A percentile compares a stretch with the other conserved stretches of the same genome.
phyloP scores from a whole-genome alignment of 1,284 basidiomycete species.

The Mixia osmundae region DNA sequence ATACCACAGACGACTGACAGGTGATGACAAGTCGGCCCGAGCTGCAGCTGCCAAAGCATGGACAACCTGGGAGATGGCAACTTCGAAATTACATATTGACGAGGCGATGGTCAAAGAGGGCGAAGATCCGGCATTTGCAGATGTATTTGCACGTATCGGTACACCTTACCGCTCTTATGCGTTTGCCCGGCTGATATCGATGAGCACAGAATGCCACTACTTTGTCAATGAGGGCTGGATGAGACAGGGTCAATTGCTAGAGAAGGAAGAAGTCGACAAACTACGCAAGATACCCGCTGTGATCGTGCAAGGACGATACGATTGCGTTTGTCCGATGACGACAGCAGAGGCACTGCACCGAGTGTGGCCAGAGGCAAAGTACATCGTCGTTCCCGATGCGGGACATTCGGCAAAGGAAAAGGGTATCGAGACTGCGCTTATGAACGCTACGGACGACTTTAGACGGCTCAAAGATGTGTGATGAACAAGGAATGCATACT shows the following conservation, averaged over 20 bases:
- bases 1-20: slow-evolving; percentile 60
- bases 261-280: slow-evolving; percentile 62
- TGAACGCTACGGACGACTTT: slow-evolving; percentile 32
- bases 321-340: slow-evolving; percentile 26
- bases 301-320: slow-evolving; percentile 34
- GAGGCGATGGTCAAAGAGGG: slow-evolving; percentile 42
- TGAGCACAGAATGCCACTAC: slow-evolving; percentile 82
- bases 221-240: slow-evolving; percentile 63
- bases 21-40: slow-evolving; percentile 40
- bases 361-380: slow-evolving; percentile 48
- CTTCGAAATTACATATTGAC: slow-evolving; percentile 46
- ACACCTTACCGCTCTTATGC: too few species aligned
- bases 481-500: too few species aligned
- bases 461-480: too few species aligned
- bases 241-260: slow-evolving; percentile 65
- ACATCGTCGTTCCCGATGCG: slow-evolving; percentile 25
- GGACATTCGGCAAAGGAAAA: slow-evolving; percentile 68
- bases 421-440: slow-evolving; percentile 44
- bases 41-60: slow-evolving; percentile 58
- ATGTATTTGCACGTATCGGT: slow-evolving; percentile 52
- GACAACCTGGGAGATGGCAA: slow-evolving; percentile 79
- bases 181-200: too few species aligned
- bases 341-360: slow-evolving; percentile 21
- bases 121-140: slow-evolving; percentile 36
- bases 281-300: slow-evolving; percentile 27